phyloP scores from a whole-genome alignment of 371 early-diverging fungal genomes.

The Mitosporidium daphniae region DNA sequence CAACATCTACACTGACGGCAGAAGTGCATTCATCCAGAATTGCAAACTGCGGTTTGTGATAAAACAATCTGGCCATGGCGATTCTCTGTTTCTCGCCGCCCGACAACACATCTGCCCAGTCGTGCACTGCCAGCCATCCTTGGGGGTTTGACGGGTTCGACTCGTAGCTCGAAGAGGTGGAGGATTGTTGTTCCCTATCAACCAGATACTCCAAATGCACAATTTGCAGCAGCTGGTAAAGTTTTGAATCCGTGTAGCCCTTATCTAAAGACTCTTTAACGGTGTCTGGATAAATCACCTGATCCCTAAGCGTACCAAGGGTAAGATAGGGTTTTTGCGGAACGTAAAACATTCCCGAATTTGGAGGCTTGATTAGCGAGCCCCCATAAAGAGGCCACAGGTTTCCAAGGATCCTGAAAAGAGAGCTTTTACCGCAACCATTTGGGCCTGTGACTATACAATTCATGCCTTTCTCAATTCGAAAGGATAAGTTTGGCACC shows the following conservation, averaged over 20 bases:
- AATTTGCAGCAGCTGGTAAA: slow-evolving; percentile 15
- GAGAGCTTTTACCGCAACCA: slow-evolving; percentile 49
- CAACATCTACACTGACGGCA: slow-evolving; percentile 46
- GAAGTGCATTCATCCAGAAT: slow-evolving; percentile 43
- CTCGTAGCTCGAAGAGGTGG: too few relatives aligned
- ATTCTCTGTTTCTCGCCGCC: slow-evolving; percentile 49
- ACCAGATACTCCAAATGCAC: slow-evolving; percentile 31
- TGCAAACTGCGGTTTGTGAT: slow-evolving; percentile 41
- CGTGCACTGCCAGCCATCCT: slow-evolving; percentile 46
- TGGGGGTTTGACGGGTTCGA: too few relatives aligned
- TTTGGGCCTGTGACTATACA: slow-evolving; percentile 54
- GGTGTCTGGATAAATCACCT: slow-evolving; percentile 52
- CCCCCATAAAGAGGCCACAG: slow-evolving; percentile 29
- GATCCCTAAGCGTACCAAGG: slow-evolving; percentile 38
- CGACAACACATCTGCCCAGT: slow-evolving; percentile 56
- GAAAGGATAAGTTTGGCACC: slow-evolving; percentile 21
- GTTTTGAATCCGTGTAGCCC: slow-evolving; percentile 4
- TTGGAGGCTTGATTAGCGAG: slow-evolving; percentile 10
- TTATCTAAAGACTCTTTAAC: slow-evolving; percentile 23
- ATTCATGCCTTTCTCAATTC: slow-evolving; percentile 23
- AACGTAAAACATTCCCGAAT: slow-evolving; percentile 32
- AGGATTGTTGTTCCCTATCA: slow-evolving; percentile 32
- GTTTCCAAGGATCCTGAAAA: slow-evolving; percentile 44
- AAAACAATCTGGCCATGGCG: slow-evolving; percentile 27
- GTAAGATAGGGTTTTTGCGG: slow-evolving; percentile 56